These are phyloP conservation scores for Candida michaelii DNA, from an alignment of 805 yeast genomes.

Conservation along the genomic window DNA sequence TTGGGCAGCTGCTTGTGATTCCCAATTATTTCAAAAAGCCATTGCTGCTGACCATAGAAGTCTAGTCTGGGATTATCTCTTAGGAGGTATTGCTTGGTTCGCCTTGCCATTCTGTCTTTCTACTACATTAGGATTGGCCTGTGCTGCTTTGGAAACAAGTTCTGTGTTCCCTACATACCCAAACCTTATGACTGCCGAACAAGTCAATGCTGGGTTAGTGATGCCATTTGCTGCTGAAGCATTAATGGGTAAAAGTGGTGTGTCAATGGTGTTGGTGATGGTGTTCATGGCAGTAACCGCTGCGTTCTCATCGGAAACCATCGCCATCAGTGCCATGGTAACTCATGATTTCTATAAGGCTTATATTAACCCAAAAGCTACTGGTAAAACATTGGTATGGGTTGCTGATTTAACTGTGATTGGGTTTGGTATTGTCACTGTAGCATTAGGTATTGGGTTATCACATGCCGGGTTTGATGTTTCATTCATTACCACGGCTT, in stretches of 20 bases:
- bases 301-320: conserved; percentile 41
- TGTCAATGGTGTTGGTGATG: conserved; percentile 28
- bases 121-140: conserved; percentile 38
- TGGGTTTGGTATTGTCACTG: conserved; percentile 22
- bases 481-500: conserved; percentile 29
- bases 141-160: conserved; percentile 23
- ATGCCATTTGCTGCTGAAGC: conserved; percentile 22
- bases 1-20: conserved; percentile 20
- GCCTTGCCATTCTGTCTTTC: conserved; percentile 25
- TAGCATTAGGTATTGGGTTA: conserved; percentile 21
- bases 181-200: conserved; percentile 16
- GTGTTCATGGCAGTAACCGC: conserved; percentile 43
- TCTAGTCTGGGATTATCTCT: conserved; percentile 23
- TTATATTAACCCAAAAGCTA: conserved; percentile 23
- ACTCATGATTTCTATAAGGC: conserved; percentile 27
- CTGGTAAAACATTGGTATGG: conserved; percentile 23
- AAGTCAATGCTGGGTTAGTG: conserved; percentile 23
- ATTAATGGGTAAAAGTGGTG: conserved; percentile 27
- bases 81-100: conserved; percentile 26
- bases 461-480: conserved; percentile 26
- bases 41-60: conserved; percentile 26
- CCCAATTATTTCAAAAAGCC: conserved; percentile 25
- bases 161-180: conserved; percentile 18
- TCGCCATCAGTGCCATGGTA: conserved; percentile 38
- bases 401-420: conserved; percentile 23